Evolutionary conservation across 345 rosid species (phyloP), one percentile per base, ranked within the genome.

Genomic region (Euphorbia pulcherrima): DNA sequence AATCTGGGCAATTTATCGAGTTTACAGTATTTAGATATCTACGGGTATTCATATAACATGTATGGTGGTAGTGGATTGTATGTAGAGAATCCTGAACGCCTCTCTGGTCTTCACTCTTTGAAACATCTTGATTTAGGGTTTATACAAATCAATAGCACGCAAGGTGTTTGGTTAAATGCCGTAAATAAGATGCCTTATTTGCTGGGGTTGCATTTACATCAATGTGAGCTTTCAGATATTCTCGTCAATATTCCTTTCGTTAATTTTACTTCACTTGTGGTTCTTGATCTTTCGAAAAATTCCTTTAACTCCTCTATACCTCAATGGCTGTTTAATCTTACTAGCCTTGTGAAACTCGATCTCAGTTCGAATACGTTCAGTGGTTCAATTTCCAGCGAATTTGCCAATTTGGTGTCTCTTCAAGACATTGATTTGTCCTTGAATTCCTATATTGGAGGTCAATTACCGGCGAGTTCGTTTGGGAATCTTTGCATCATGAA

Each of bases 281-380:
- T 84, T 72, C 86, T 87, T 75, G 87, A 84, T 70, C 53, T 85
- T 65, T 82, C 84, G 11, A 80, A 77, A 65, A 82, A 79, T 72
- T 78, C 79, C 57, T 79, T 85, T 55, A 83, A 59, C 69, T 68
- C 86, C n/a, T 47, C 70, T 0, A 47, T 85, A 17, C 85, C 87
- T 33, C 40, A 11, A 1, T 85, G 86, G 88, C 41, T 84, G 20
- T 87, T 77, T 68, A 80, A 81, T 68, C 84, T 83, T 70, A 83
- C 86, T 51, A 67, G 68, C 70, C 85, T 85, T 26, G 67, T 72
- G 61, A 60, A 80, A 61, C 82, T 83, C 0, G 74, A 75, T 70
- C 78, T 82, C 8, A 64, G 51, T 30, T 62, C 51, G 2, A 62
- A 62, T 23, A 41, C 66, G 23, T 62, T 62, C 35, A 40, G 65